Evolutionary conservation across 441 rosid genomes (phyloP).

Genomic region (Aleurites moluccanus): DNA sequence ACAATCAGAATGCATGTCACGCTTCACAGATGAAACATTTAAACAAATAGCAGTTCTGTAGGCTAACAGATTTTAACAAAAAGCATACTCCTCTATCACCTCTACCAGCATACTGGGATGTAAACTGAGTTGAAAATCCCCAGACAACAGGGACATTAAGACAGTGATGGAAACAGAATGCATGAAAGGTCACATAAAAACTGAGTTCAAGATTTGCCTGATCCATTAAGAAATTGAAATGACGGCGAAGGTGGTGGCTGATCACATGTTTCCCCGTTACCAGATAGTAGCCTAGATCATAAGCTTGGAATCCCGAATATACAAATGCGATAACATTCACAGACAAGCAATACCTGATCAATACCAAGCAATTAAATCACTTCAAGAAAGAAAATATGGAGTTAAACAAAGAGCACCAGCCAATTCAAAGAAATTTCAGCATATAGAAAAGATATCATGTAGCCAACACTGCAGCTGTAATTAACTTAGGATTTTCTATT

Average conservation of each 20-base stretch:
- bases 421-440: conserved; percentile 6
- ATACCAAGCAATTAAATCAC: background rate
- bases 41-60: background rate
- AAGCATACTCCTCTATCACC: background rate
- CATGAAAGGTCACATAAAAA: conserved; percentile 6
- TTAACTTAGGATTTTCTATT: background rate
- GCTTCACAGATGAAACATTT: background rate
- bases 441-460: background rate
- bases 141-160: background rate
- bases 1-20: background rate
- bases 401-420: background rate
- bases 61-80: background rate
- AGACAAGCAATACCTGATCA: conserved; percentile 76
- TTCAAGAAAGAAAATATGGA: background rate
- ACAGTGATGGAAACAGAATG: background rate
- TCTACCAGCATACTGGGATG: background rate
- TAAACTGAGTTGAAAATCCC: background rate
- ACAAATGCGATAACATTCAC: conserved; percentile 79
- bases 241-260: conserved; percentile 43
- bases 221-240: conserved; percentile 81
- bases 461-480: background rate
- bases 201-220: conserved; percentile 52
- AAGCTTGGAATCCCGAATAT: conserved; percentile 74
- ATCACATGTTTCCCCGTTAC: conserved; percentile 51
- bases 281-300: conserved; percentile 54